Evolutionary conservation across 148 eudicot species (phyloP), one percentile per base, ranked within the genome.

Genomic region (Simmondsia chinensis): DNA sequence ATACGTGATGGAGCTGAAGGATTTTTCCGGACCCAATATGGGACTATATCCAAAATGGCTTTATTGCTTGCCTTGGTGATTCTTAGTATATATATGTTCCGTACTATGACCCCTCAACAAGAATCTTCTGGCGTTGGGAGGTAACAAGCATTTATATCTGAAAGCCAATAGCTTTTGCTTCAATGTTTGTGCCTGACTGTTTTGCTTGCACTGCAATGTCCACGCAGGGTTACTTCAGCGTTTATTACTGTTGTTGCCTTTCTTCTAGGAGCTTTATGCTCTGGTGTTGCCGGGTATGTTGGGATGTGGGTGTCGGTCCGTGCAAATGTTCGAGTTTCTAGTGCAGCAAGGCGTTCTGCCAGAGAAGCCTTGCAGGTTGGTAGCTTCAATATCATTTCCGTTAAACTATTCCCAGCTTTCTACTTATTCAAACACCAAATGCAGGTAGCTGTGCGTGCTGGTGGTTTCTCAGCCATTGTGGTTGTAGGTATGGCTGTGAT

Each of bases 241-340:
- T 91, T 46, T 66, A 76, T 91, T 56, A 91, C 97, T 30, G 97
- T 82, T 44, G 58, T 70, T 60, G 68, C 97, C 45, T 91, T 91
- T 76, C 79, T 91, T 56, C 75, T 91, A 45, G 97, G 97, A 65
- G 97, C 97, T 48, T 5, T 85, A 35, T 91, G 97, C 74, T 91
- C 97, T 34, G 97, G 97, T 52, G 9, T 91, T 49, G 97, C 97
- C 54, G 97, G 97, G 17, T 91, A 81, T 63, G 97, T 91, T 64
- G 97, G 97, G 43, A 91, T 91, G 97, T 91, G 97, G 97, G 97
- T 91, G 31, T 91, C 97, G 22, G 95, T 91, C 52, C 87, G 97
- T 69, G 97, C 97, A 37, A 91, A 91, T 72, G 97, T 91, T 44
- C 61, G 97, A 30, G 97, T 91, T 46, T 74, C 97, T 27, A 91